phyloP scores from a whole-genome alignment of 2,329 filamentous ascomycete genomes.

The Phaeosphaeria sp. region DNA sequence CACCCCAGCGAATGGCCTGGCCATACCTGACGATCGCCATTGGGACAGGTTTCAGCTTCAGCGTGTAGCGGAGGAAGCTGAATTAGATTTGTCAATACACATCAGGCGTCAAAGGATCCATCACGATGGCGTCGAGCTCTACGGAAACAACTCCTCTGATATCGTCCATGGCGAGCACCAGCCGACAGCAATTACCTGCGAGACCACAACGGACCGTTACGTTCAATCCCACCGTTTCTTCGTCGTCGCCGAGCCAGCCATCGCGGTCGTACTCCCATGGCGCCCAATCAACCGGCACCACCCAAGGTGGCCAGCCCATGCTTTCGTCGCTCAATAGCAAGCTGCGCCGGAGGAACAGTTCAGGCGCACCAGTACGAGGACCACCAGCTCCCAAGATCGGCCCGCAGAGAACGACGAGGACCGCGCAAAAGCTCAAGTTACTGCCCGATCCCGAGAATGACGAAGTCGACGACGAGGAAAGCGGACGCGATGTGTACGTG shows the following conservation, averaged over 20 bases:
- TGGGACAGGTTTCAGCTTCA: slow-evolving; percentile 5
- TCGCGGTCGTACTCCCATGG: slow-evolving; percentile 40
- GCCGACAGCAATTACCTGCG: slow-evolving; percentile 23
- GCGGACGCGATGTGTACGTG: slow-evolving; percentile 92
- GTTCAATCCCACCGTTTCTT: slow-evolving; percentile 71
- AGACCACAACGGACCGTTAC: slow-evolving; percentile 71
- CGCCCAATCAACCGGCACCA: slow-evolving; percentile 41
- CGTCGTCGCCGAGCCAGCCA: slow-evolving; percentile 49
- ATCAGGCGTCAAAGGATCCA: neutral
- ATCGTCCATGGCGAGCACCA: slow-evolving; percentile 41
- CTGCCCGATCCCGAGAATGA: slow-evolving; percentile 87
- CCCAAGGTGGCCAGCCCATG: slow-evolving; percentile 50
- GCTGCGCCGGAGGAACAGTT: slow-evolving; percentile 83
- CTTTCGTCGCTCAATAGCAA: slow-evolving; percentile 86
- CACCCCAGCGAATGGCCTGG: neutral
- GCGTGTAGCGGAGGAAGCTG: slow-evolving; percentile 4
- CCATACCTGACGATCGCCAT: neutral
- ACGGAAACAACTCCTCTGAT: slow-evolving; percentile 48
- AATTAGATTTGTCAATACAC: neutral
- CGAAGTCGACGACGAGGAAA: slow-evolving; percentile 82
- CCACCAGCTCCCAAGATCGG: slow-evolving; percentile 75
- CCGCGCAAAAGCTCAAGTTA: slow-evolving; percentile 96
- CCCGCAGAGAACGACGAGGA: slow-evolving; percentile 93
- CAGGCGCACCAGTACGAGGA: slow-evolving; percentile 65
- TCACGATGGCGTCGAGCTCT: slow-evolving; percentile 44